These are phyloP conservation scores for Ramicandelaber brevisporus DNA, from an alignment of 192 early-diverging fungal species.

Conservation along the genomic window DNA sequence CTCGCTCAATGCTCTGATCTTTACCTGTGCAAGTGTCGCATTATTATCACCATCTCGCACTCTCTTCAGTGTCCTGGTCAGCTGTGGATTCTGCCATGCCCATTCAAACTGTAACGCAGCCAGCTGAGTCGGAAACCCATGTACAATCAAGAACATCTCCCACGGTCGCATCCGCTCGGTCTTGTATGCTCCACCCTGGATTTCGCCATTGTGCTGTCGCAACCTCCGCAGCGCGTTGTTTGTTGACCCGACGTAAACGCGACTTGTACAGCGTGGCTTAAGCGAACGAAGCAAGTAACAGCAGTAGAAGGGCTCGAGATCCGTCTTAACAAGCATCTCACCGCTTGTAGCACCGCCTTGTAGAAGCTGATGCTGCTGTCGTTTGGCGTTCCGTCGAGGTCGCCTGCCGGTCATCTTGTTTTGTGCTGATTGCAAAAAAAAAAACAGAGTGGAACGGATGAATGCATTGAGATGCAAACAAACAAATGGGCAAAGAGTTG, in stretches of 20 bases:
- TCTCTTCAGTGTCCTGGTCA: slow-evolving; percentile 6
- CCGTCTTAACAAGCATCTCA: no score
- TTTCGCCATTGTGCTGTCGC: slow-evolving; percentile 20
- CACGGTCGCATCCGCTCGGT: slow-evolving; percentile 12
- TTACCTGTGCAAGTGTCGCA: slow-evolving; percentile 8
- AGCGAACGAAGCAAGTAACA: slow-evolving; percentile 17
- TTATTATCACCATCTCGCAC: slow-evolving; percentile 6
- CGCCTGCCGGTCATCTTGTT: no score
- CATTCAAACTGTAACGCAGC: slow-evolving; percentile 17
- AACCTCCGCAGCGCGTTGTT: slow-evolving; percentile 13
- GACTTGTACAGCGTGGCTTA: slow-evolving; percentile 7
- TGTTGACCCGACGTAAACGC: slow-evolving; percentile 18
- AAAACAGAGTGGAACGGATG: no score
- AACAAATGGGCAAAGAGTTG: no score
- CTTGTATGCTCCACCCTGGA: slow-evolving; percentile 9
- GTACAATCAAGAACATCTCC: slow-evolving; percentile 14
- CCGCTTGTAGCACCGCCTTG: no score
- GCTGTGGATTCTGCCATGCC: slow-evolving; percentile 19
- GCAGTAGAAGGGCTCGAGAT: slow-evolving; percentile 18
- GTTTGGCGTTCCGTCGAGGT: no score
- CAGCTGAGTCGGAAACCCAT: slow-evolving; percentile 15
- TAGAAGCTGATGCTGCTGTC: no score
- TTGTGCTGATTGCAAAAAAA: no score
- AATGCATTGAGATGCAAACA: no score
- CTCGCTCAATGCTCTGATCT: no score